These are phyloP conservation scores for Gonapodya prolifera DNA, from an alignment of 192 early-diverging fungal species.

Conservation along the genomic window DNA sequence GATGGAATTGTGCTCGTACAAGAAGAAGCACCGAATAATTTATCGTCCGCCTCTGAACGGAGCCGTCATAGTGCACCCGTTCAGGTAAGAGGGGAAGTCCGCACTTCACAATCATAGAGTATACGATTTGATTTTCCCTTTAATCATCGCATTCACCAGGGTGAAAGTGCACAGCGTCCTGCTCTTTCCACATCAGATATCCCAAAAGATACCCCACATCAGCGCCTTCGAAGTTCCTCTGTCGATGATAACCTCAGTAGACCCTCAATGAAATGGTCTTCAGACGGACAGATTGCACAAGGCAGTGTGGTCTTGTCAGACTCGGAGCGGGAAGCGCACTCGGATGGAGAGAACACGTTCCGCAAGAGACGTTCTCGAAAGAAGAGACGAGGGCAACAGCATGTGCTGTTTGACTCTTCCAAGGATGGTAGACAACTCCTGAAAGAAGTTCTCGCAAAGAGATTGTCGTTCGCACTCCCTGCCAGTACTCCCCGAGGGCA, in stretches of 20 bases:
- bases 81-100: no score
- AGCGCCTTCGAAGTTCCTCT: background rate
- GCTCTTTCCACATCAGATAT: no score
- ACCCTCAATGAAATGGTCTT: background rate
- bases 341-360: background rate
- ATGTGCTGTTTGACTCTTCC: background rate
- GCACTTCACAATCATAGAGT: no score
- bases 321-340: background rate
- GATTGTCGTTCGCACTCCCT: background rate
- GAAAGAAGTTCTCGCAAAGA: background rate
- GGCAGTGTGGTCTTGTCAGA: background rate
- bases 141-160: no score
- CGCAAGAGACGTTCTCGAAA: background rate
- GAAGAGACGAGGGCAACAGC: background rate
- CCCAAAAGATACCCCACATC: background rate
- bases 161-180: no score
- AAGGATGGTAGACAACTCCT: background rate
- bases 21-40: no score
- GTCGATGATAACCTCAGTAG: background rate
- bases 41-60: no score
- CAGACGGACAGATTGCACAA: background rate
- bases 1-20: no score
- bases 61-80: no score
- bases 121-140: no score
- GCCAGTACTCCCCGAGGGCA: background rate